These are phyloP conservation scores for Thymus mandschuricus DNA, from an alignment of 257 asterid species.

Conservation along the genomic window DNA sequence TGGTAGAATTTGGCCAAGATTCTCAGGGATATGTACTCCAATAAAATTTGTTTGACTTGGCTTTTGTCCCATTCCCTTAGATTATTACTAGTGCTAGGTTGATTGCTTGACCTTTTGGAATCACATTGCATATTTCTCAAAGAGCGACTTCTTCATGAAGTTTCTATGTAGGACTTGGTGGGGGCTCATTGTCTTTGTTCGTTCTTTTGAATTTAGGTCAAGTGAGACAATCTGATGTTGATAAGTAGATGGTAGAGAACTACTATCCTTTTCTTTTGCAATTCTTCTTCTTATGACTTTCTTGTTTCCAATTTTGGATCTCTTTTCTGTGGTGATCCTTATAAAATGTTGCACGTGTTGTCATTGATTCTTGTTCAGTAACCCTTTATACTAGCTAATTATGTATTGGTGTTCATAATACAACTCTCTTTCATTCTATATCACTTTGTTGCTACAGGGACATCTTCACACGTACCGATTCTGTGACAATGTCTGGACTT, in stretches of 20 bases:
- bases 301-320: slow-evolving; percentile 13
- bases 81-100: slow-evolving; percentile 12
- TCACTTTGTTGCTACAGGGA: slow-evolving; percentile 57
- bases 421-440: slow-evolving; percentile 15
- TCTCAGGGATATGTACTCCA: neutral
- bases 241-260: slow-evolving; percentile 13
- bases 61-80: neutral
- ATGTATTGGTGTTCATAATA: slow-evolving; percentile 1
- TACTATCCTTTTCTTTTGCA: slow-evolving; percentile 1
- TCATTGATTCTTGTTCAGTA: neutral
- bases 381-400: neutral
- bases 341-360: neutral
- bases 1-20: slow-evolving; percentile 9
- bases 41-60: neutral
- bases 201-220: neutral
- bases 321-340: too few relatives aligned
- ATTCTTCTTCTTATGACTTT: slow-evolving; percentile 2
- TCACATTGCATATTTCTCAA: neutral
- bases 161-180: neutral
- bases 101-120: slow-evolving; percentile 14
- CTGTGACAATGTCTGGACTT: slow-evolving; percentile 99
- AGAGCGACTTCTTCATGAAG: neutral
- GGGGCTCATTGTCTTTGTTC: neutral
- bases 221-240: neutral
- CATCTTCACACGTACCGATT: slow-evolving; percentile 98